phyloP scores from a whole-genome alignment of 2,329 filamentous ascomycete species.

The Penicillium sp. region DNA sequence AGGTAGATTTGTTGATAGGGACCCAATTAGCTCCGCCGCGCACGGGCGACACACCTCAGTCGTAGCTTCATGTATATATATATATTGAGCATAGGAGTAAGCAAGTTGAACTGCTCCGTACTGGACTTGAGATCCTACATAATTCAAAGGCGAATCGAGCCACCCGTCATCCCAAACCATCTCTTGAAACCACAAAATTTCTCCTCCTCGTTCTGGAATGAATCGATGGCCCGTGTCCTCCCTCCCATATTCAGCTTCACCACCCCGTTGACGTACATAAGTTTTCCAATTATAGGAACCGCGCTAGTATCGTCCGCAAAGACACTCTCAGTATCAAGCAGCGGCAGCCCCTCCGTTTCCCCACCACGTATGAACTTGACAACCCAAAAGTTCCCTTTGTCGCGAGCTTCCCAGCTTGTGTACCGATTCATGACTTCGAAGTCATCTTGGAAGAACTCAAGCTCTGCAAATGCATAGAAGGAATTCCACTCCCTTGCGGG shows the following conservation, averaged over 20 bases:
- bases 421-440: conserved; percentile 48
- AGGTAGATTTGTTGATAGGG: too few species aligned
- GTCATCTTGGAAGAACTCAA: conserved; percentile 46
- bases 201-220: not conserved
- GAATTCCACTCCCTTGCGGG: conserved; percentile 44
- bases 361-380: conserved; percentile 44
- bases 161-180: not conserved
- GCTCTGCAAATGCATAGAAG: conserved; percentile 48
- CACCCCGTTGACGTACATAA: not conserved
- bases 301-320: not conserved
- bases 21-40: too few species aligned
- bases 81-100: too few species aligned
- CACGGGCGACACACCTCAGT: too few species aligned
- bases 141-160: too few species aligned
- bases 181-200: not conserved
- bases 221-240: not conserved
- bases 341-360: conserved; percentile 15
- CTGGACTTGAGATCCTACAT: too few species aligned
- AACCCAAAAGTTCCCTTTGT: conserved; percentile 40
- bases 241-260: not conserved
- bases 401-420: conserved; percentile 39
- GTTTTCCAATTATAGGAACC: not conserved
- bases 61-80: too few species aligned
- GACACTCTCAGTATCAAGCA: not conserved
- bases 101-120: too few species aligned